These are phyloP conservation scores for Pestalotiopsis sp. DNA, from an alignment of 2,329 filamentous ascomycete species.

Conservation along the genomic window DNA sequence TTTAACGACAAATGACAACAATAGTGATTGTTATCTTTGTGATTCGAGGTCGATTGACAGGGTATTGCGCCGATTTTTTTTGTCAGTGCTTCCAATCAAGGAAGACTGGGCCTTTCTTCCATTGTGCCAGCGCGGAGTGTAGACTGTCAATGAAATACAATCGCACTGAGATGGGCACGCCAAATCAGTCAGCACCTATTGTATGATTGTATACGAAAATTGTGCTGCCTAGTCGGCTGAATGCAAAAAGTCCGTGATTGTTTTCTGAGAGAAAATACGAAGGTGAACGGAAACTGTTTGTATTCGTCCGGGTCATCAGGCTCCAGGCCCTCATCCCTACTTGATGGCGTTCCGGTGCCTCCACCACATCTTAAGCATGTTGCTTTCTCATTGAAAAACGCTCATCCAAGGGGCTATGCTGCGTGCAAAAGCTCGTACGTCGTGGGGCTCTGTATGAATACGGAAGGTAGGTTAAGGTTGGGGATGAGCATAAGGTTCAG, in stretches of 20 bases:
- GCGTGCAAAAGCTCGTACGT: neutral
- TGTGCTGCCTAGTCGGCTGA: no score
- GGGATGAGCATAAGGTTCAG: neutral
- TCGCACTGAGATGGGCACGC: no score
- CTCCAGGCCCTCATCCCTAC: no score
- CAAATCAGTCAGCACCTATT: no score
- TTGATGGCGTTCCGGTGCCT: no score
- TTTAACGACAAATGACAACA: neutral
- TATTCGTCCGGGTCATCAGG: no score
- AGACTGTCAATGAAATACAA: no score
- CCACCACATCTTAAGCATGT: neutral
- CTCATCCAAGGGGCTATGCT: neutral
- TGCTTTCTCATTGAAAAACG: neutral
- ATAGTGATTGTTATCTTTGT: neutral
- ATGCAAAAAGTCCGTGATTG: no score
- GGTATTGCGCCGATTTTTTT: neutral
- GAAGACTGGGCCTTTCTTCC: neutral
- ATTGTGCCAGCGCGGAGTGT: neutral
- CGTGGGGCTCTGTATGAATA: neutral
- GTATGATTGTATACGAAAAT: no score
- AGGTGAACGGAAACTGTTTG: no score
- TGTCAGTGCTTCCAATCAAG: neutral
- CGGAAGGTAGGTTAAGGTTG: neutral
- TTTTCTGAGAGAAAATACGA: no score
- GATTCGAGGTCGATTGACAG: neutral